Percentiles rank a stretch among this genome's conserved stretches.
Conservation (phyloP, 331 rosid species). For the Quercus phellos region DNA sequence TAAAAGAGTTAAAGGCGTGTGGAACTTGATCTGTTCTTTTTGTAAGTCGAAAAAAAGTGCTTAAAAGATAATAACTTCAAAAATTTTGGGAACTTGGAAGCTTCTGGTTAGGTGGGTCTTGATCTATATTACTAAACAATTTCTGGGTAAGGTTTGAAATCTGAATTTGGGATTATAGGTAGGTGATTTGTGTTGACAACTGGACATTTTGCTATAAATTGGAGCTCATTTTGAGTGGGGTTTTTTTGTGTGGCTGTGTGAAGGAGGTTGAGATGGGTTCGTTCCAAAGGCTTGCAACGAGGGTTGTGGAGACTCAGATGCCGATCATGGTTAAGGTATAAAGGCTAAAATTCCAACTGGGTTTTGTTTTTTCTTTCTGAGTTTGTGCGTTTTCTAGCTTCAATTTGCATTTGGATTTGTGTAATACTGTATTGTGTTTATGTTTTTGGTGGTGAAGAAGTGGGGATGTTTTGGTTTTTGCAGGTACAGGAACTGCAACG, state of each 20-base stretch:
- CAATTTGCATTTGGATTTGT: conserved; percentile 12
- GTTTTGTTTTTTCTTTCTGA: not conserved
- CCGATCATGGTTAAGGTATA: conserved; percentile 86
- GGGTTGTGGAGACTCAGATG: conserved; percentile 81
- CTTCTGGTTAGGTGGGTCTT: not conserved
- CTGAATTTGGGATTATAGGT: conserved; percentile 2
- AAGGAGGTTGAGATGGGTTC: conserved; percentile 62
- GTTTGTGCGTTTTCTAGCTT: conserved; percentile 1
- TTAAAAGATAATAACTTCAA: not conserved
- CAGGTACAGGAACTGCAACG: conserved; percentile 78
- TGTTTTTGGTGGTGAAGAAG: conserved; percentile 25
- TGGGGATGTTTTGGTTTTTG: conserved; percentile 25
- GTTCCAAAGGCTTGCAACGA: conserved; percentile 55
- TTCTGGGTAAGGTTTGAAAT: not conserved
- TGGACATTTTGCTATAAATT: not conserved
- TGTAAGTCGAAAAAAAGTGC: not conserved
- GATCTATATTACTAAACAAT: not conserved
- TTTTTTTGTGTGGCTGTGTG: not conserved
- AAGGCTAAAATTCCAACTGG: conserved; percentile 1
- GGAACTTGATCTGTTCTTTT: not conserved
- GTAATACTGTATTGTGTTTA: not conserved
- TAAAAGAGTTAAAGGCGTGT: conserved; percentile 10
- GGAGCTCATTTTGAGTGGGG: conserved; percentile 3
- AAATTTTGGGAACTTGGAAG: not conserved
- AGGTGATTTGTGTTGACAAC: not conserved